Percentiles rank a stretch among this genome's conserved stretches.
These are phyloP conservation scores for Apiospora koreana DNA, from an alignment of 2,329 filamentous ascomycete genomes.

Conservation along the genomic window DNA sequence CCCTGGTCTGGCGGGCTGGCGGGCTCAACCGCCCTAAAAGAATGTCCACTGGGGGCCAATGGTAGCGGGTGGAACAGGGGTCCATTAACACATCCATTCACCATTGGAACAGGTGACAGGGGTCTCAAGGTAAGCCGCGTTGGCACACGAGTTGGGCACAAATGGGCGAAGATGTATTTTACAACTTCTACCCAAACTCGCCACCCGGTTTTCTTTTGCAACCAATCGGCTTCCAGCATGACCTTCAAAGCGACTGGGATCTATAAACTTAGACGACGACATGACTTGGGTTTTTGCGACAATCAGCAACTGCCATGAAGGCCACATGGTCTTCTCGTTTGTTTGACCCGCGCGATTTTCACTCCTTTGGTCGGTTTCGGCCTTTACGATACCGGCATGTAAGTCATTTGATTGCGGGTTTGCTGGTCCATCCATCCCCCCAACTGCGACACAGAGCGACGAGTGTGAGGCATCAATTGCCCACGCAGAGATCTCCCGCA, in stretches of 20 bases:
- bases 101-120: neutral
- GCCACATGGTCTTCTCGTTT: neutral
- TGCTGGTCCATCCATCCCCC: neutral
- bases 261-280: neutral
- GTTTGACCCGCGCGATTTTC: neutral
- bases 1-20: neutral
- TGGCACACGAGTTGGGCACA: constrained; percentile 4
- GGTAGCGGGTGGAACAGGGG: neutral
- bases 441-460: neutral
- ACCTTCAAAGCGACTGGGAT: neutral
- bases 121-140: neutral
- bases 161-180: neutral
- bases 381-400: neutral
- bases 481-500: neutral
- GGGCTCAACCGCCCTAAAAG: neutral
- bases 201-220: neutral
- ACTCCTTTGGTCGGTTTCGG: neutral
- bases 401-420: constrained; percentile 8
- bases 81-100: too few relatives aligned
- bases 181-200: neutral
- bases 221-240: neutral
- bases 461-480: constrained; percentile 3
- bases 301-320: constrained; percentile 1
- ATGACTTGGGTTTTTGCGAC: constrained; percentile 2
- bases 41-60: constrained; percentile 2